Conservation (phyloP, 2,329 filamentous ascomycete species). For the Trichoderma atrobrunneum region DNA sequence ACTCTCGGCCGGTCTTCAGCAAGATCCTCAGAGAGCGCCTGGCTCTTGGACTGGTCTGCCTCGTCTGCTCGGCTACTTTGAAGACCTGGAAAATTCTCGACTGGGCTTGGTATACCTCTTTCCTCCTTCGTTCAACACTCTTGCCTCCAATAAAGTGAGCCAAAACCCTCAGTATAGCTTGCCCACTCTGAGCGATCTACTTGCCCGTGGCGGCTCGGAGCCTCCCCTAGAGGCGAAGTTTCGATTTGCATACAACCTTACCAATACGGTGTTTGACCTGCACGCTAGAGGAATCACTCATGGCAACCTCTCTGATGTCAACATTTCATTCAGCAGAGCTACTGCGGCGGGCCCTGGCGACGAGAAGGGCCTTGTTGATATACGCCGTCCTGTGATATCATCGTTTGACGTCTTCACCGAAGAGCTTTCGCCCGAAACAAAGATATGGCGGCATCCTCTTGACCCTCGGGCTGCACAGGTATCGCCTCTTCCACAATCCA, state of each 20-base stretch:
- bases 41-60: constrained; percentile 61
- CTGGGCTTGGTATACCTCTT: constrained; percentile 75
- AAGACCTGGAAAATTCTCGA: constrained; percentile 67
- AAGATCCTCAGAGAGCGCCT: constrained; percentile 49
- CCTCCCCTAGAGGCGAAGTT: constrained; percentile 74
- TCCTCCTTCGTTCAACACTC: constrained; percentile 60
- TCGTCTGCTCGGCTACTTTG: constrained; percentile 66
- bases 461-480: constrained; percentile 52
- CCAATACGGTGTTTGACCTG: constrained; percentile 70
- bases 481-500: constrained; percentile 47
- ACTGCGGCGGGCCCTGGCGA: constrained; percentile 41
- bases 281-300: constrained; percentile 68
- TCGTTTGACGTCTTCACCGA: constrained; percentile 69
- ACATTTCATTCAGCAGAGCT: constrained; percentile 62
- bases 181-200: constrained; percentile 53
- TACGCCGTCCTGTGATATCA: constrained; percentile 67
- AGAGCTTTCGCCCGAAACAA: constrained; percentile 23
- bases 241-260: constrained; percentile 68
- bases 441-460: constrained; percentile 58
- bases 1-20: constrained; percentile 56
- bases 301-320: constrained; percentile 65
- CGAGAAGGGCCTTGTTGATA: constrained; percentile 52
- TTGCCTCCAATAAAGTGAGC: constrained; percentile 51
- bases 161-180: constrained; percentile 50
- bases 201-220: constrained; percentile 52